Evolutionary conservation across 257 asterid species (phyloP), one percentile per base, ranked within the genome.

Genomic region (Lycium ferocissimum): DNA sequence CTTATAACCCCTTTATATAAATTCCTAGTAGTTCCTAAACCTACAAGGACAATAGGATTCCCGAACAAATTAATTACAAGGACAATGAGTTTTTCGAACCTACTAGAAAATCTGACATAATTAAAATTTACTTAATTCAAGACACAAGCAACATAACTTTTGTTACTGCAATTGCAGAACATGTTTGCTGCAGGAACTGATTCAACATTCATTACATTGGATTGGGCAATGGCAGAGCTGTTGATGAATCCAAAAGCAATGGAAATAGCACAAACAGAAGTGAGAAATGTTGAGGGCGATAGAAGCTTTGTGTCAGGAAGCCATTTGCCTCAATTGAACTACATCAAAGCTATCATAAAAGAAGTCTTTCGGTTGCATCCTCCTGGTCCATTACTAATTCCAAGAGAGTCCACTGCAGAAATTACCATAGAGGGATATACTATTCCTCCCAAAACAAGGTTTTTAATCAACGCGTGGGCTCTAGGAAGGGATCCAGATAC

Each of bases 131-230:
- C 45, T 40, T 5, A 40, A 40, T 40, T 40, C 45, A 40, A 40
- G 4, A 40, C 45, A 40, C 45, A 26, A 26, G 33, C 33, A 26
- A 26, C 33, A 26, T 40, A 40, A 40, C 45, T 40, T 40, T 10
- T 61, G 2, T 56, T 62, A 51, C 10, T 71, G 53, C 22, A 38
- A 35, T 33, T 83, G 63, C 85, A 93, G 97, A 92, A 92, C 87
- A 93, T 93, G 94, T 93, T 92, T 88, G 94, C 97, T 5, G 97
- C 94, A 6, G 95, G 94, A 51, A 91, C 94, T 6, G 97, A 93
- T 75, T 91, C 95, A 65, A 87, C 92, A n/a, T 89, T 87, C 84
- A 88, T 89, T 9, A 80, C 92, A 58, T 80, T 92, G 45, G 93
- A 92, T 61, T 93, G 97, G 95, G 91, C 87, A 63, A 88, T 92